Base-by-base conservation (phyloP, 306 rosid species). In the Malus fusca region DNA sequence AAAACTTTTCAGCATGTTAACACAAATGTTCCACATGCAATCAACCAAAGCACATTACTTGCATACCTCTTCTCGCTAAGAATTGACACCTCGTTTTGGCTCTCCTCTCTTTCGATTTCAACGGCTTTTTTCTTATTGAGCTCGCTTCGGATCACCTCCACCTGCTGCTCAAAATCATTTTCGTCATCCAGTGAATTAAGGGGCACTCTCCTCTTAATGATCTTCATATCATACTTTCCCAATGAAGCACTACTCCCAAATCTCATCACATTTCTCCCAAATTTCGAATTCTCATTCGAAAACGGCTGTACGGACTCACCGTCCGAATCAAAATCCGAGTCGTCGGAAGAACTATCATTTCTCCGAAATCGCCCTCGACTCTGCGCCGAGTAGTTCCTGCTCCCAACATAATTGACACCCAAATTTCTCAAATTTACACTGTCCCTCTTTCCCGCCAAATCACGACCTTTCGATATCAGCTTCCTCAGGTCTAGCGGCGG, bases 181-280 rank as follows among this genome's bases (percentile, higher is more conserved):
- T 78, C 88, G 40, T 89, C 90, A 1, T 83, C 86, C 65, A 62
- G 79, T 15, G 76, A 2, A 75, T 78, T 83, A 0, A 81, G 88
- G 21, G 83, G 82, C 48, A 90, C 81, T 78, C 97, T 85, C 87
- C 87, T 88, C 79, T 77, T 85, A 33, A 56, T 83, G 31, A 72
- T 80, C 87, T 92, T 95, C 59, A 87, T 78, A 83, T 95, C 97
- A 85, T 83, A 79, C 78, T 83, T 87, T 62, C 97, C 96, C 83
- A 94, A 72, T 21, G 97, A 83, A 83, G 95, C 93, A 84, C 88
- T 88, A 46, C 96, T 88, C 22, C 93, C 95, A n/a, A 71, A 73
- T 75, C 58, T 89, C 84, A 66, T 84, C 79, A 43, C 42, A 75
- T 75, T 81, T 46, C 81, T 81, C 22, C 53, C 75, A 30, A 31